Evolutionary conservation across 768 basidiomycete genomes (phyloP).

Genomic region (Leucocoprinus birnbaumii): DNA sequence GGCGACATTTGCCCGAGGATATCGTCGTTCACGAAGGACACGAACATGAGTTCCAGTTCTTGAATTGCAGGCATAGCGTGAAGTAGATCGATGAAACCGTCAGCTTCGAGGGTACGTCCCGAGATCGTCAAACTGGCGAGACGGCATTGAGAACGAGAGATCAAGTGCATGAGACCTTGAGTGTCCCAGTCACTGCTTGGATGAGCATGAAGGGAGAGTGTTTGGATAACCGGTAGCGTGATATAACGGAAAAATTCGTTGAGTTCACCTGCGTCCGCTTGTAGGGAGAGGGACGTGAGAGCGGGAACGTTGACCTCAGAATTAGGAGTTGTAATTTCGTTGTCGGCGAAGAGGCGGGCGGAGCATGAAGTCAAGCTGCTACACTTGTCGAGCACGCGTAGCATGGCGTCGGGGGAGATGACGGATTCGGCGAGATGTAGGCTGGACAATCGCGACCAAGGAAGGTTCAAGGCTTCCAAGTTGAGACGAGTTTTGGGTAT

Average conservation of each 20-base stretch:
- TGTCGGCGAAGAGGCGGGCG: neutral
- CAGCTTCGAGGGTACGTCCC: neutral
- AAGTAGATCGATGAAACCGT: neutral
- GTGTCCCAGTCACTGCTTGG: neutral
- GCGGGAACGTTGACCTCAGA: neutral
- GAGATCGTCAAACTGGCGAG: neutral
- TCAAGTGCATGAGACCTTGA: neutral
- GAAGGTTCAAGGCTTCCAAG: neutral
- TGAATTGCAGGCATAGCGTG: neutral
- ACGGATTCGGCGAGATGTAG: neutral
- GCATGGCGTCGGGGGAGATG: neutral
- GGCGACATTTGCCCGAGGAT: neutral
- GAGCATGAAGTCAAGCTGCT: neutral
- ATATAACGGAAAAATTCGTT: neutral
- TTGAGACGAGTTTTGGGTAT: neutral
- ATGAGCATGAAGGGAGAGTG: neutral
- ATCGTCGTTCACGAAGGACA: neutral
- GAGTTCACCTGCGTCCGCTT: neutral
- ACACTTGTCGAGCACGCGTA: neutral
- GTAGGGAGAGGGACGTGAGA: neutral
- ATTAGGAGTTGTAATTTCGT: neutral
- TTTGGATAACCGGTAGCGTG: neutral
- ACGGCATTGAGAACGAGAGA: neutral
- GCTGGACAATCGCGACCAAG: neutral
- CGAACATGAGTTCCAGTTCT: neutral